These are phyloP conservation scores for Brassica hybrid DNA, from an alignment of 441 rosid genomes.

Conservation along the genomic window DNA sequence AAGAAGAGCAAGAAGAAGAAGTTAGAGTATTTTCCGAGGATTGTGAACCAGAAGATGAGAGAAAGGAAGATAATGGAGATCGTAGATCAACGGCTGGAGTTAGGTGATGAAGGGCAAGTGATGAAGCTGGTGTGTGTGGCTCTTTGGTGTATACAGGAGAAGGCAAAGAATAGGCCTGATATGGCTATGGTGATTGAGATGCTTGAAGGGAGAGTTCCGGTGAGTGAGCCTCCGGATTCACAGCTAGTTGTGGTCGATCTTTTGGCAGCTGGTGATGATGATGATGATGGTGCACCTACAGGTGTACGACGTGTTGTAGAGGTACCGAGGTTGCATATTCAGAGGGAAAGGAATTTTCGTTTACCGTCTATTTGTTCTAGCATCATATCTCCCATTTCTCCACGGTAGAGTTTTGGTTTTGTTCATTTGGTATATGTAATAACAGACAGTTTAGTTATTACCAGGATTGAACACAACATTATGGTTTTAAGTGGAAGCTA, in stretches of 20 bases:
- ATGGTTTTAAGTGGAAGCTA: not conserved
- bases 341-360: slow-evolving; percentile 35
- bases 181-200: slow-evolving; percentile 76
- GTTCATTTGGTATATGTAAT: not conserved
- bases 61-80: no score
- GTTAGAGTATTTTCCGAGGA: no score
- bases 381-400: slow-evolving; percentile 63
- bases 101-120: no score
- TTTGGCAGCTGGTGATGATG: slow-evolving; percentile 47
- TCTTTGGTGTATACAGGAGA: slow-evolving; percentile 93
- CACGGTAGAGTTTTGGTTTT: slow-evolving; percentile 46
- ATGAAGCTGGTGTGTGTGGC: slow-evolving; percentile 44
- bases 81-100: no score
- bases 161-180: slow-evolving; percentile 62
- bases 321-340: slow-evolving; percentile 39
- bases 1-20: no score
- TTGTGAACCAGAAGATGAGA: no score
- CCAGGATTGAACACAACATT: not conserved
- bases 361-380: slow-evolving; percentile 48
- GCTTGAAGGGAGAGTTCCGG: slow-evolving; percentile 69
- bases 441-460: not conserved
- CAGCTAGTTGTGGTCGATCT: slow-evolving; percentile 69
- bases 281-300: slow-evolving; percentile 48
- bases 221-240: slow-evolving; percentile 75
- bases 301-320: slow-evolving; percentile 22